Base-by-base conservation (phyloP, 768 basidiomycete genomes). In the Pleurotus citrinopileatus region DNA sequence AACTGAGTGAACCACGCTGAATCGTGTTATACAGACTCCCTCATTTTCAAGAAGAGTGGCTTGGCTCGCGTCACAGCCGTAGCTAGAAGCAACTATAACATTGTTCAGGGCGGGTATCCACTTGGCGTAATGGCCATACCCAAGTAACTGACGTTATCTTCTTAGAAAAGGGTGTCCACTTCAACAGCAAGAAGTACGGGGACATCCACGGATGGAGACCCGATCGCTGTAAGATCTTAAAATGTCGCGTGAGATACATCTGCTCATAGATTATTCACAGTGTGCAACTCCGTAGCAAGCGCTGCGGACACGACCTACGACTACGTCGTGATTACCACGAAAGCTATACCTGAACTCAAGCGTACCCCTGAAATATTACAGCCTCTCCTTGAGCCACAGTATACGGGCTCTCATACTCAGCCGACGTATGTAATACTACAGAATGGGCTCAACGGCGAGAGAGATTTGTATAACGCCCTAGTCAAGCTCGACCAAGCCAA, bases 361-460 rank as follows among this genome's bases (percentile, higher is more conserved):
- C 78, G 74, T 9, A 88, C 84, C 4, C 71, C 87, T 0, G 63
- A 69, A 3, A 64, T 91, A 6, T 73, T 91, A 20, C 70, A 71
- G 5, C 79, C 84, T 4, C 64, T 90, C 32, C 65, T 91, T 42
- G 73, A 74, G 2, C 38, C 68, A 1, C 68, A 76, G 20, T 82
- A 84, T 68, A 60, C 70, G 44, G 72, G 77, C 27, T 61, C 61
- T 42, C 70, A 74, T 56, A 58, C 72, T 3, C 82, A 84, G 59
- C 84, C 84, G 1, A 78, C 75, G 1, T 84, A 83, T 61, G 81
- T 84, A 2, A 63, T 88, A 10, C 59, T 86, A 44, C 84, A 91
- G 72, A 91, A 91, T 63, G 88, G 89, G 4, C 68, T 92, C 3
- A 81, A 81, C 32, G 82, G 89, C 9, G 89, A 91, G 62, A 70